phyloP scores from a whole-genome alignment of 208 protist genomes.

The Angomonas ambiguus region DNA sequence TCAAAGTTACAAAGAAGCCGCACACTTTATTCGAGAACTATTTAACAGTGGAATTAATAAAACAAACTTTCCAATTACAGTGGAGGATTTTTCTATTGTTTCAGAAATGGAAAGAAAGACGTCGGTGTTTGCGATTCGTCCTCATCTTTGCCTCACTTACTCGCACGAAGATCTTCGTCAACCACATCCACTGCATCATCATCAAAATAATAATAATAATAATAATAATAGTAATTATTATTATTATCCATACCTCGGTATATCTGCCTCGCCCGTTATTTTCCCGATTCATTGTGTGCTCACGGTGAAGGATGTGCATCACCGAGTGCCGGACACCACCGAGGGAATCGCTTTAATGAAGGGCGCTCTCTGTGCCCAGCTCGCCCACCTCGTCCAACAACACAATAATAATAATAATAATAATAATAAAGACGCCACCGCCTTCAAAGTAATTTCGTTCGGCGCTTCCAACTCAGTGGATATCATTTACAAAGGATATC shows the following conservation, averaged over 20 bases:
- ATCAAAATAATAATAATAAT: constrained; percentile 7
- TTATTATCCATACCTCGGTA: constrained; percentile 36
- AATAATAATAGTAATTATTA: constrained; percentile 22
- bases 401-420: background rate
- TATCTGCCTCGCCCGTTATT: constrained; percentile 57
- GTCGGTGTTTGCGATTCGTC: constrained; percentile 69
- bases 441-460: constrained; percentile 7
- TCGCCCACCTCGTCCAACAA: constrained; percentile 52
- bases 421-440: background rate
- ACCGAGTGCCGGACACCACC: constrained; percentile 74
- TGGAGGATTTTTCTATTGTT: constrained; percentile 72
- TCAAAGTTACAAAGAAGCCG: background rate
- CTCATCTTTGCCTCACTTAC: constrained; percentile 76
- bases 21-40: background rate
- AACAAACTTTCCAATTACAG: constrained; percentile 66
- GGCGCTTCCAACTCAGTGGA: constrained; percentile 58
- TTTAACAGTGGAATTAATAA: constrained; percentile 31
- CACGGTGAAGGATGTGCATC: constrained; percentile 72
- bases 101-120: constrained; percentile 59
- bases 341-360: constrained; percentile 85
- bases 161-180: constrained; percentile 21
- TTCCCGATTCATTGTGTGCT: constrained; percentile 78
- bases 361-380: constrained; percentile 80
- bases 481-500: constrained; percentile 71
- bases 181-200: background rate